phyloP scores from a whole-genome alignment of 2,329 filamentous ascomycete genomes.

The Elsinoe australis region DNA sequence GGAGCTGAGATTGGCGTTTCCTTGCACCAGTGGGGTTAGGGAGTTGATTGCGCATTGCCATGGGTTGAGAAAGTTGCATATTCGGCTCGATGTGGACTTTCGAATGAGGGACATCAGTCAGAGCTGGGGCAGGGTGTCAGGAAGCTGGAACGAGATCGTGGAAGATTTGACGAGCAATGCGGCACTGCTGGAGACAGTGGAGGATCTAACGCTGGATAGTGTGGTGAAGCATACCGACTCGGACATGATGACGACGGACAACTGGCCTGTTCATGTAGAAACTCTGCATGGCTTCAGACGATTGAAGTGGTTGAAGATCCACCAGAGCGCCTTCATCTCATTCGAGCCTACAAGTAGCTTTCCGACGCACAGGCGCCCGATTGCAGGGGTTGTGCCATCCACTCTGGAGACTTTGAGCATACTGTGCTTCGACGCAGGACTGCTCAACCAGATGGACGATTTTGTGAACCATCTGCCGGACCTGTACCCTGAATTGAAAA shows the following conservation, averaged over 20 bases:
- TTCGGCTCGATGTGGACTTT: constrained; percentile 2
- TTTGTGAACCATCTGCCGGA: neutral
- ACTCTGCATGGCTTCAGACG: constrained; percentile 1
- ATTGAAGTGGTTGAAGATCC: neutral
- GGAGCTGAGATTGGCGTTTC: neutral
- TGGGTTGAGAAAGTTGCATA: neutral
- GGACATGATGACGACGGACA: constrained; percentile 6
- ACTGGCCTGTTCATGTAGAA: constrained; percentile 4
- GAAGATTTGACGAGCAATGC: neutral
- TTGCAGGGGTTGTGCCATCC: constrained; percentile 3
- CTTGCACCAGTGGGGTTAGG: neutral
- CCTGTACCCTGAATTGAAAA: neutral
- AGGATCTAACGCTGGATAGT: constrained; percentile 2
- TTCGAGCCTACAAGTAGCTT: neutral
- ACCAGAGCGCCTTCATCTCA: constrained; percentile 5
- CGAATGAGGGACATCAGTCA: constrained; percentile 8
- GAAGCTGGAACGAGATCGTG: neutral
- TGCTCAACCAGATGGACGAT: constrained; percentile 9
- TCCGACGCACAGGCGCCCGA: neutral
- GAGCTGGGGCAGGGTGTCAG: constrained; percentile 1
- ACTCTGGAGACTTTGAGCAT: neutral
- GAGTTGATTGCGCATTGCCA: neutral
- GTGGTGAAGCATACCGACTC: neutral
- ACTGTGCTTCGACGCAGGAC: constrained; percentile 4
- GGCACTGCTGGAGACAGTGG: neutral